A percentile compares a stretch with the other conserved stretches of the same genome.
Evolutionary conservation across 148 eudicot genomes (phyloP).

Genomic region (Heliamphora exappendiculata): DNA sequence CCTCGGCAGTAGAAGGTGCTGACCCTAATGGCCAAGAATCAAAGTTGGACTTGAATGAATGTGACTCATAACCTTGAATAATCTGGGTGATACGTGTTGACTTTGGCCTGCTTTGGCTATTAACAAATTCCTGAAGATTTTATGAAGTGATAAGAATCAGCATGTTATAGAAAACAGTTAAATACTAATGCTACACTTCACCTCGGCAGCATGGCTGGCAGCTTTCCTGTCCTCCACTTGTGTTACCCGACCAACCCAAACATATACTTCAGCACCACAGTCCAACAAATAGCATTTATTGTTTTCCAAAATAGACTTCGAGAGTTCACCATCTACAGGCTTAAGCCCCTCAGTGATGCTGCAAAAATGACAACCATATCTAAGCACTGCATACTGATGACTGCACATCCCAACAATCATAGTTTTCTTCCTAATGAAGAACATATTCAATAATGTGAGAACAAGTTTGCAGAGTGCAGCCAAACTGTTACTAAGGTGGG

Average conservation of each 20-base stretch:
- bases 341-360: conserved; percentile 68
- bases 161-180: background rate
- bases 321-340: conserved; percentile 62
- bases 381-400: conserved; percentile 14
- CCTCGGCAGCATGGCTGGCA: conserved; percentile 86
- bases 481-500: background rate
- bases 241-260: conserved; percentile 96
- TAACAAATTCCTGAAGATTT: conserved; percentile 53
- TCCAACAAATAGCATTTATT: conserved; percentile 78
- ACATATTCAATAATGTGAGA: background rate
- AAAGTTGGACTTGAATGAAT: conserved; percentile 85
- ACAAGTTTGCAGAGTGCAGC: background rate
- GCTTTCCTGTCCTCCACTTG: conserved; percentile 88
- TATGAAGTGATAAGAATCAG: conserved; percentile 19
- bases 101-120: conserved; percentile 80
- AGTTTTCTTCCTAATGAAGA: background rate
- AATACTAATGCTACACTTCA: conserved; percentile 18
- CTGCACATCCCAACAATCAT: background rate
- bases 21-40: conserved; percentile 93
- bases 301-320: conserved; percentile 79
- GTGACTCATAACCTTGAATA: conserved; percentile 91
- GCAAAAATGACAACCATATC: conserved; percentile 17
- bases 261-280: conserved; percentile 84
- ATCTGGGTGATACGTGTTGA: conserved; percentile 71
- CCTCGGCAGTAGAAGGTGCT: conserved; percentile 67